Evolutionary conservation across 805 yeast genomes (phyloP).

Genomic region (Wickerhamiella hasegawae): DNA sequence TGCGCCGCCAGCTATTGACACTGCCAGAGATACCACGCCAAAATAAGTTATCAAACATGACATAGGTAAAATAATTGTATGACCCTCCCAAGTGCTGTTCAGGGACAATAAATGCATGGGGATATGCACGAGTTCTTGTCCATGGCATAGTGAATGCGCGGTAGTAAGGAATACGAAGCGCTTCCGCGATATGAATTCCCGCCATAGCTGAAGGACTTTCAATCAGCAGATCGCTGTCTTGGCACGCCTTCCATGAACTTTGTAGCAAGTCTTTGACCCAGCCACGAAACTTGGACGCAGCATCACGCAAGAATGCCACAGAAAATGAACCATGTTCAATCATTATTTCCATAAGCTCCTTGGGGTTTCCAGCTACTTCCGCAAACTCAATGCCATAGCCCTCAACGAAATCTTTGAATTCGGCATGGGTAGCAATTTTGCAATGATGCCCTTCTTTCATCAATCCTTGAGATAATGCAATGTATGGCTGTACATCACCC

Average conservation of each 20-base stretch:
- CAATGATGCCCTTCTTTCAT: conserved; percentile 69
- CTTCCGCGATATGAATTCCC: conserved; percentile 91
- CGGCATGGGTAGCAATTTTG: conserved; percentile 71
- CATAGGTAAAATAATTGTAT: conserved; percentile 83
- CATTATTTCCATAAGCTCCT: conserved; percentile 82
- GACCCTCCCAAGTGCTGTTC: conserved; percentile 88
- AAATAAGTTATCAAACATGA: conserved; percentile 78
- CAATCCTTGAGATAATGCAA: conserved; percentile 72
- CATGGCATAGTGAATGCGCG: conserved; percentile 98
- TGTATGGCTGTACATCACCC: conserved; percentile 94
- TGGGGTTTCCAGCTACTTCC: conserved; percentile 82
- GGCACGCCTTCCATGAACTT: conserved; percentile 79
- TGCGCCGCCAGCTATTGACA: conserved; percentile 74
- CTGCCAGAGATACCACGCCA: conserved; percentile 88
- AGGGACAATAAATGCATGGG: conserved; percentile 91
- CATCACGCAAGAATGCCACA: conserved; percentile 68
- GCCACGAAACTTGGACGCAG: conserved; percentile 55
- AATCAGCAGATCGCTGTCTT: conserved; percentile 60
- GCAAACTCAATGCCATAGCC: conserved; percentile 51
- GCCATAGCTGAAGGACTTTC: conserved; percentile 97
- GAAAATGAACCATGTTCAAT: conserved; percentile 81
- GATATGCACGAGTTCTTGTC: conserved; percentile 90
- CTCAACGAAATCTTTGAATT: conserved; percentile 62
- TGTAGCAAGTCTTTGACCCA: conserved; percentile 67
- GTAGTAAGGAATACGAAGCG: conserved; percentile 73